Evolutionary conservation across 2,329 filamentous ascomycete genomes (phyloP).

Genomic region (Ascochyta pisi): DNA sequence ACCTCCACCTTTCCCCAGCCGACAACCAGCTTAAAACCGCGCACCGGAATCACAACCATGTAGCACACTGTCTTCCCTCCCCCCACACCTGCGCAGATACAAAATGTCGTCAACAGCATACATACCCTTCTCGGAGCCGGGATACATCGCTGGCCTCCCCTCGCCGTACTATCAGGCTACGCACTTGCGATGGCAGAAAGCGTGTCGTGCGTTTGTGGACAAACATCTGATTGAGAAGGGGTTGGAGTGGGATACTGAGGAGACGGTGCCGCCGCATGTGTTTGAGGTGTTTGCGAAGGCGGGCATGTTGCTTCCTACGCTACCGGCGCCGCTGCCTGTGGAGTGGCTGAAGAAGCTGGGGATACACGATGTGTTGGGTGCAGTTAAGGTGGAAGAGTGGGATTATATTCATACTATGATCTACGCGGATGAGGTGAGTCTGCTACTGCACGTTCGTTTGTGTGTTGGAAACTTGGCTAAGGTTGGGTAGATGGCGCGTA

Average conservation of each 20-base stretch:
- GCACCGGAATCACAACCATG: background rate
- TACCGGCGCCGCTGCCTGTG: conserved; percentile 73
- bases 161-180: conserved; percentile 74
- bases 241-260: conserved; percentile 73
- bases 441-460: background rate
- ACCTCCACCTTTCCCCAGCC: background rate
- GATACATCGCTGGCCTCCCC: conserved; percentile 73
- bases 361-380: conserved; percentile 70
- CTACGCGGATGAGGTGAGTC: conserved; percentile 68
- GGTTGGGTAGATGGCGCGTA: conserved; percentile 63
- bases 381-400: conserved; percentile 74
- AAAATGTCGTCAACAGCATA: conserved; percentile 41
- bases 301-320: conserved; percentile 73
- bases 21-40: background rate
- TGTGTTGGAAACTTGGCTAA: conserved; percentile 2
- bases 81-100: background rate
- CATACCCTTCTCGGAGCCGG: conserved; percentile 75
- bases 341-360: conserved; percentile 71
- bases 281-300: conserved; percentile 69
- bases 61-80: too few relatives aligned
- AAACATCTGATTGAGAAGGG: conserved; percentile 68
- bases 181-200: conserved; percentile 71
- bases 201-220: conserved; percentile 69
- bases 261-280: conserved; percentile 68
- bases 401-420: conserved; percentile 75